These are phyloP conservation scores for Trichoderma parareesei DNA, from an alignment of 495 filamentous ascomycete genomes.

Conservation along the genomic window DNA sequence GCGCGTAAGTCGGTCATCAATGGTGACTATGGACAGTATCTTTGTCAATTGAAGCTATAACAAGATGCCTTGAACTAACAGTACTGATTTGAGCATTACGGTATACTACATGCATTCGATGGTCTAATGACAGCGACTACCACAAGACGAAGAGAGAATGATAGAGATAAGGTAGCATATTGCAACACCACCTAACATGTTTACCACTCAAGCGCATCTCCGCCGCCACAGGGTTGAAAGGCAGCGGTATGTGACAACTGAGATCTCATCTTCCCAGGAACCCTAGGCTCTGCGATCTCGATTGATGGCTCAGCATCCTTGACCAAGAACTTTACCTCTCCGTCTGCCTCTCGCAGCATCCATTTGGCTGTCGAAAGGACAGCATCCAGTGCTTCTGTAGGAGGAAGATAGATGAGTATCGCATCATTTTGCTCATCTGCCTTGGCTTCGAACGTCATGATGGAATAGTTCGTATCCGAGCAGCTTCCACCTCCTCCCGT, in stretches of 20 bases:
- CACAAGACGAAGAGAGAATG: too few species aligned
- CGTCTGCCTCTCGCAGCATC: conserved; percentile 72
- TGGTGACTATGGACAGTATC: too few species aligned
- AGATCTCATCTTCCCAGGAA: conserved; percentile 33
- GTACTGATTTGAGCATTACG: too few species aligned
- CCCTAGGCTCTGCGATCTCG: conserved; percentile 26
- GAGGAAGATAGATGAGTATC: conserved; percentile 80
- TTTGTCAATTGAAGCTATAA: too few species aligned
- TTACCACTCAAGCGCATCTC: conserved; percentile 17
- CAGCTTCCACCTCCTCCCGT: conserved; percentile 58
- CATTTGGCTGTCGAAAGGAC: conserved; percentile 75
- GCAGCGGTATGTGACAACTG: conserved; percentile 34
- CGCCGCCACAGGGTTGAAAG: conserved; percentile 32
- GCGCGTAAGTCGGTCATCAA: too few species aligned
- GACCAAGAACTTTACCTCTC: conserved; percentile 49
- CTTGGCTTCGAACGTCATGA: conserved; percentile 72
- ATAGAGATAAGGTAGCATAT: background rate
- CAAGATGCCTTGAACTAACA: too few species aligned
- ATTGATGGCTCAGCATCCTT: conserved; percentile 58
- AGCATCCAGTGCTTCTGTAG: conserved; percentile 75
- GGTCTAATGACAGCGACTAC: too few species aligned
- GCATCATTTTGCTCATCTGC: conserved; percentile 60
- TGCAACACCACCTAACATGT: background rate
- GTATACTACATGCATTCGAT: too few species aligned
- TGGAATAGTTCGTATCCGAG: conserved; percentile 68